phyloP scores from a whole-genome alignment of 1,139 yeast genomes.

The Nakaseomyces kungkrabaensis region DNA sequence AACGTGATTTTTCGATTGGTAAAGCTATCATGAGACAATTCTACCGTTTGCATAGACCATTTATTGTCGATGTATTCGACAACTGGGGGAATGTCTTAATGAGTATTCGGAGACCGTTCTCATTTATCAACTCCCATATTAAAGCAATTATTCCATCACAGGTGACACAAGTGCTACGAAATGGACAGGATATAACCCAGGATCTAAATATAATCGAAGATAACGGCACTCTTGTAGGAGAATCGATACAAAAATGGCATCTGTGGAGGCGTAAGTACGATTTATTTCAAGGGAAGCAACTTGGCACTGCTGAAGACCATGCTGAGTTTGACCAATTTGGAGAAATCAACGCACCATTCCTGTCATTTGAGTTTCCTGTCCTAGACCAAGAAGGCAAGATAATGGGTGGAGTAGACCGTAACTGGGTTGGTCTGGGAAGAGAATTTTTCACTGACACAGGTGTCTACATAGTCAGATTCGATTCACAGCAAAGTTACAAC shows the following conservation, averaged over 20 bases:
- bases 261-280: slow-evolving; percentile 83
- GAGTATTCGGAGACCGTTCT: slow-evolving; percentile 71
- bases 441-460: slow-evolving; percentile 94
- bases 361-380: slow-evolving; percentile 81
- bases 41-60: slow-evolving; percentile 76
- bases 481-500: slow-evolving; percentile 39
- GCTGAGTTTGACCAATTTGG: slow-evolving; percentile 44
- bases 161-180: slow-evolving; percentile 10
- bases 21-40: slow-evolving; percentile 72
- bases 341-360: slow-evolving; percentile 72
- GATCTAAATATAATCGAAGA: slow-evolving; percentile 14
- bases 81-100: slow-evolving; percentile 56
- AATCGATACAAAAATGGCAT: slow-evolving; percentile 88
- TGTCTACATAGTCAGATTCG: slow-evolving; percentile 78
- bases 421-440: slow-evolving; percentile 91
- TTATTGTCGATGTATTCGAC: slow-evolving; percentile 72
- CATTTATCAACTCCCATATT: slow-evolving; percentile 81
- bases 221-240: slow-evolving; percentile 54
- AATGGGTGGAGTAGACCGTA: slow-evolving; percentile 73
- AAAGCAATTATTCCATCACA: slow-evolving; percentile 51
- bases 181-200: slow-evolving; percentile 3
- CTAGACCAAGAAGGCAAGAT: slow-evolving; percentile 46
- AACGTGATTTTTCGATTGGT: slow-evolving; percentile 61
- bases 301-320: neutral
- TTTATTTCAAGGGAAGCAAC: slow-evolving; percentile 41